Evolutionary conservation across 2,329 filamentous ascomycete genomes (phyloP), one percentile per base, ranked within the genome.

Genomic region (Exophiala oligosperma): DNA sequence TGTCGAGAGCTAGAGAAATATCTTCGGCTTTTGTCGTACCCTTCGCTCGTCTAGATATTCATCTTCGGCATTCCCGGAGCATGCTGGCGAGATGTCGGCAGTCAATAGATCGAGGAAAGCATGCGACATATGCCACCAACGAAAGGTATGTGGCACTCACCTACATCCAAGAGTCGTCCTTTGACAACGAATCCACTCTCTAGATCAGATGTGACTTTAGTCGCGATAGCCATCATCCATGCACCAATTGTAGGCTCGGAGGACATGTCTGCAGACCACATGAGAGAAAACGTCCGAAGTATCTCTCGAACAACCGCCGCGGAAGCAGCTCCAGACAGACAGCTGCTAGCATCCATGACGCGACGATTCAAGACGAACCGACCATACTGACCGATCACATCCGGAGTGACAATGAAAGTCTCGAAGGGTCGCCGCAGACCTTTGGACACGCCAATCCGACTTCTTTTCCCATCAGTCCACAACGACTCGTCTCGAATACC

Each of bases 151-250:
- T 28, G 44, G 29, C 29, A n/a, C 17, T 11, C n/a, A 23, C 17
- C 17, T 17, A 17, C 17, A 17, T 1, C 17, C 17, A 26, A 21
- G 21, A 47, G 21, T 14, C 17, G 21, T 8, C 7, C 17, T 47
- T 12, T 47, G n/a, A 17, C 44, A 14, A 14, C 3, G 4, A 47
- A 47, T 14, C 23, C 44, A 23, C 14, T 5, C 5, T 47, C 6
- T 24, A 58, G 56, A 59, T 59, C 51, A 59, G 47, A 51, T 59
- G 56, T 41, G 56, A 59, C 23, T 23, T 54, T 6, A 50, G 43
- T 17, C 29, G 35, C 11, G 37, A 17, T 21, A 24, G 43, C n/a
- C 21, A 24, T 17, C 24, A 53, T 5, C 46, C 50, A 47, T 54
- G 56, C 26, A 54, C 26, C 28, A 54, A 58, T 46, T 58, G 56